Base-by-base conservation (phyloP, 495 filamentous ascomycete species). In the Daldinia loculata region DNA sequence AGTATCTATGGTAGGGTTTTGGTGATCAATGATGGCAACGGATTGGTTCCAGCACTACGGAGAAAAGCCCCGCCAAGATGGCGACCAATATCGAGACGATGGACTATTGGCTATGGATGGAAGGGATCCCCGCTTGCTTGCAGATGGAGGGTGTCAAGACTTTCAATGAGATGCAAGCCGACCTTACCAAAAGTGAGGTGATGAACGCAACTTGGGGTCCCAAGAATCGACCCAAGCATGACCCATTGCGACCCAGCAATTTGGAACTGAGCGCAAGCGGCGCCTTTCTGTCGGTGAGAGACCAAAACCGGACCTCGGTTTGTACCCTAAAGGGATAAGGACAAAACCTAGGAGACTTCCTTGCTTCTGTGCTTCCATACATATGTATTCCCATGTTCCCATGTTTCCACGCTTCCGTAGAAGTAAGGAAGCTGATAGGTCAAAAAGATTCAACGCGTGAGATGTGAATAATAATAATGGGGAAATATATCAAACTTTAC, bases 11-110 rank as follows among this genome's bases (percentile, higher is more conserved):
- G 64, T 61, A 27, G 45, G 43, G 57, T 36, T 36, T 51, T 59
- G 63, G 58, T 64, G 70, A 68, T 67, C 70, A 69, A 51, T 58
- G 4, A 56, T 73, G 66, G 65, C 70, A 56, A 73, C 61, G 70
- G 65, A 66, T 73, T 69, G 70, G 70, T 73, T 69, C 70, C 70
- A 73, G 70, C 70, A 66, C 66, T 66, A 73, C 70, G 70, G 70
- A 69, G 66, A 69, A 65, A 69, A 66, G 57, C 66, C 70, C 70
- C 66, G 66, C 66, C 70, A 73, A 43, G 39, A 56, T 69, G 43
- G 50, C 61, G 32, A 62, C 56, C 65, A 69, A 66, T 73, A 69
- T 73, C 63, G 61, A 69, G 29, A 57, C 34, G 32, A n/a, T 12
- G 66, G 52, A 29, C 56, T 61, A 73, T 73, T 73, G 70, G 70